These are phyloP conservation scores for Xylaria venustula DNA, from an alignment of 495 filamentous ascomycete genomes.

Conservation along the genomic window DNA sequence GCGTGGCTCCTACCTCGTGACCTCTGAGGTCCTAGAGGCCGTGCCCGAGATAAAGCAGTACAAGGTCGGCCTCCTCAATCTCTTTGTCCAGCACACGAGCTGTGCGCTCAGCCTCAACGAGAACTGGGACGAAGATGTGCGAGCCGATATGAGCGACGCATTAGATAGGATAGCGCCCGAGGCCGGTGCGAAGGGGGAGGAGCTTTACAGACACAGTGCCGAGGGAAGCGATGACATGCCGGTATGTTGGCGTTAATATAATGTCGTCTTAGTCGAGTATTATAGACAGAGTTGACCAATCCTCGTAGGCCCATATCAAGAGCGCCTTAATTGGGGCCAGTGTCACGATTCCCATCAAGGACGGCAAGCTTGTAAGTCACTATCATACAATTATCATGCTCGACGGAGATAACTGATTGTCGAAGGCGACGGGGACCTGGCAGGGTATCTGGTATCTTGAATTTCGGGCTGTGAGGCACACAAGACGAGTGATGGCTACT, in stretches of 20 bases:
- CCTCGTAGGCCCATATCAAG: conserved; percentile 76
- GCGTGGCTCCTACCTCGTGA: conserved; percentile 89
- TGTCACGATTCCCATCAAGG: conserved; percentile 82
- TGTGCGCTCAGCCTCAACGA: conserved; percentile 87
- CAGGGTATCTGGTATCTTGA: conserved; percentile 95
- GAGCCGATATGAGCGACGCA: conserved; percentile 89
- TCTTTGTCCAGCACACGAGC: conserved; percentile 90
- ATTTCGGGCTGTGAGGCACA: conserved; percentile 75
- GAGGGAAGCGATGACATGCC: conserved; percentile 94
- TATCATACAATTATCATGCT: background rate
- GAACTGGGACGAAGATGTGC: conserved; percentile 66
- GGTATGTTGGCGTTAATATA: conserved; percentile 34
- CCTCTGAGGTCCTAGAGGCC: conserved; percentile 61
- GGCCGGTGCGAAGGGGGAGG: conserved; percentile 60
- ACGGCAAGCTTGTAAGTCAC: conserved; percentile 69
- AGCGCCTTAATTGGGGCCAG: conserved; percentile 83
- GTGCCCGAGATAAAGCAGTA: conserved; percentile 76
- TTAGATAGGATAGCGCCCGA: conserved; percentile 84
- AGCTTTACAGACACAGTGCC: conserved; percentile 82
- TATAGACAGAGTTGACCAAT: background rate
- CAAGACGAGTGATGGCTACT: conserved; percentile 81
- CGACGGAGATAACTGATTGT: conserved; percentile 4
- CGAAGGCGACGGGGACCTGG: conserved; percentile 54
- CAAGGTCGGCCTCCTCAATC: conserved; percentile 81
- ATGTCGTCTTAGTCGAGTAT: background rate